Evolutionary conservation across 2,329 filamentous ascomycete species (phyloP), one percentile per base, ranked within the genome.

Genomic region (Aureobasidium sp.): DNA sequence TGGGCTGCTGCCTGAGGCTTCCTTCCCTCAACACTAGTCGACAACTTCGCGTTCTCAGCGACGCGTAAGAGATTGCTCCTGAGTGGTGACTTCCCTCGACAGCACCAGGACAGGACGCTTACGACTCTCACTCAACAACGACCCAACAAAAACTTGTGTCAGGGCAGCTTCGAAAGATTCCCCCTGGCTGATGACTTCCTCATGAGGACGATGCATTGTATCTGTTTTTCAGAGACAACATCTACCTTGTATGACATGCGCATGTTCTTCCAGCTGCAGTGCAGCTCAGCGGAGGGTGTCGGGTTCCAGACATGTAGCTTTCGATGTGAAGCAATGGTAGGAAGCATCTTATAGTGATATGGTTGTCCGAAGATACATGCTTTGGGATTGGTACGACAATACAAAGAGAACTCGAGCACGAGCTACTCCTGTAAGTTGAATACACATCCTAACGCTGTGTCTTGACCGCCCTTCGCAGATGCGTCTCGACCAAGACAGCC

Each of bases 1-100:
- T 57, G 53, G 12, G 29, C 41, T 36, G 39, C n/a, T 57, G 29
- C 53, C 41, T 57, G 53, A 57, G 53, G 26, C 17, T 26, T 44
- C n/a, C 15, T 57, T 44, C 52, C 29, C 39, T 57, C 53, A 24
- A 24, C n/a, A 10, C n/a, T 41, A 32, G 29, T 9, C 29, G 27
- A 56, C 37, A 17, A 29, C 53, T 46, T 57, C 53, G 39, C 53
- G 29, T 44, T 53, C 46, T 29, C 46, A 32, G 26, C 46, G 36
- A 44, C 27, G 39, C 26, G 41, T 32, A 8, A 47, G 24, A n/a
- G 27, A 3, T 17, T 24, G 13, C 27, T 8, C 39, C 9, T 34
- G 27, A 56, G 32, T 46, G 29, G 29, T 44, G 37, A 46, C 32
- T 55, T 29, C 51, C 51, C 15, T 20, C 29, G 47, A 34, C n/a